These are phyloP conservation scores for Tuber melanosporum DNA, from an alignment of 495 filamentous ascomycete genomes.

Conservation along the genomic window DNA sequence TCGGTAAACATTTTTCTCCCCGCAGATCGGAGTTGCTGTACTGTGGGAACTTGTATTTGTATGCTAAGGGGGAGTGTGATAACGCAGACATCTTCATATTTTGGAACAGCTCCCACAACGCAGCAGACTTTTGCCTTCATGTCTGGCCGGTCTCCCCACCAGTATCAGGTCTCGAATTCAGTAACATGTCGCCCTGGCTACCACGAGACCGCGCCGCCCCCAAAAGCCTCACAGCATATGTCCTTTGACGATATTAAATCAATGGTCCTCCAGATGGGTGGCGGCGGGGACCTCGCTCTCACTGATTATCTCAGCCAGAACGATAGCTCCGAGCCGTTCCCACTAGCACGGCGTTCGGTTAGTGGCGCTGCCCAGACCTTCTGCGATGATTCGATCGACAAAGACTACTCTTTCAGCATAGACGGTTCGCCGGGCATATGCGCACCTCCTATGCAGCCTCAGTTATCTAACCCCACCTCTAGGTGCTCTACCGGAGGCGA, in stretches of 20 bases:
- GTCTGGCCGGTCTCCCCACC: constrained; percentile 24
- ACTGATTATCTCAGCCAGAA: constrained; percentile 19
- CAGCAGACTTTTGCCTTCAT: constrained; percentile 25
- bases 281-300: constrained; percentile 11
- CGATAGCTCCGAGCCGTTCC: constrained; percentile 26
- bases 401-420: constrained; percentile 8
- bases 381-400: constrained; percentile 11
- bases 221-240: constrained; percentile 1
- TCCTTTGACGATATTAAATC: constrained; percentile 15
- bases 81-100: background rate
- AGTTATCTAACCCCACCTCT: constrained; percentile 22
- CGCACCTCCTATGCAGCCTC: constrained; percentile 26
- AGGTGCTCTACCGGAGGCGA: constrained; percentile 18
- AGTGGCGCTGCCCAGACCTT: constrained; percentile 1
- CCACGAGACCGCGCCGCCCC: constrained; percentile 4
- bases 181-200: constrained; percentile 16
- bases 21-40: background rate
- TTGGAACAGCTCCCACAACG: background rate
- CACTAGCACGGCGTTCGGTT: constrained; percentile 14
- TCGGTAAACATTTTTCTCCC: constrained; percentile 4
- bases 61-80: background rate
- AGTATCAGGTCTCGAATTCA: constrained; percentile 21
- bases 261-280: constrained; percentile 12
- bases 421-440: constrained; percentile 11
- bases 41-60: background rate